Evolutionary conservation across 2,329 filamentous ascomycete genomes (phyloP).

Genomic region (Microdochium paspali): DNA sequence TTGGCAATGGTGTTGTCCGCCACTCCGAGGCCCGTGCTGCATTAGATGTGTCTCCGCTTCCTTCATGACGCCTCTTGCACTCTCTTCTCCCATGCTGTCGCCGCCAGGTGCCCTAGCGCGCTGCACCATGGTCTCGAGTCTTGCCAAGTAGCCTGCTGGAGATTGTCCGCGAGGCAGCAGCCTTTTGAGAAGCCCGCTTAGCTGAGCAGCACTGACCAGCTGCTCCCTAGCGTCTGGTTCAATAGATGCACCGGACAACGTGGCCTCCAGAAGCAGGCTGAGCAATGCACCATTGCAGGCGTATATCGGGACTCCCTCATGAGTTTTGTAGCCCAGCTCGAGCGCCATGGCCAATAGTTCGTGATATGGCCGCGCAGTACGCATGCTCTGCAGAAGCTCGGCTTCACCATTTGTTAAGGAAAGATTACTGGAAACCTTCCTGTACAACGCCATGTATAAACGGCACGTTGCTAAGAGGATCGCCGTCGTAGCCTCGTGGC

Average conservation of each 20-base stretch:
- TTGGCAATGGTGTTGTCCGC: not conserved
- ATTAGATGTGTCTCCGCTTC: not conserved
- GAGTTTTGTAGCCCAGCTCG: not conserved
- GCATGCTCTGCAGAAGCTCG: not conserved
- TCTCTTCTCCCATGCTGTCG: not conserved
- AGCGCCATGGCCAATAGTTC: not conserved
- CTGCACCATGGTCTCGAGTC: not conserved
- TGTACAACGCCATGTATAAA: not conserved
- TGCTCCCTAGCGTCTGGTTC: not conserved
- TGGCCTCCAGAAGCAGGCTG: not conserved
- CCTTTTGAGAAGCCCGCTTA: not conserved
- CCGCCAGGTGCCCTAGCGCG: not conserved
- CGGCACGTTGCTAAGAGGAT: not conserved
- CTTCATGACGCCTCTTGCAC: not conserved
- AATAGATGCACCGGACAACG: not conserved
- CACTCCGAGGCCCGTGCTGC: not conserved
- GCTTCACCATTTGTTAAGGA: not conserved
- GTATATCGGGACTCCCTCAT: not conserved
- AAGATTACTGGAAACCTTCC: not conserved
- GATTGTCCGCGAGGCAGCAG: not conserved
- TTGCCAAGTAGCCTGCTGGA: not conserved
- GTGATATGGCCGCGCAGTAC: not conserved
- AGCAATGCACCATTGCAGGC: not conserved
- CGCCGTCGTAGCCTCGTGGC: not conserved
- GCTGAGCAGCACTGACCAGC: not conserved